phyloP scores from a whole-genome alignment of 176 grass and related monocot species.

The Chloris gayana region DNA sequence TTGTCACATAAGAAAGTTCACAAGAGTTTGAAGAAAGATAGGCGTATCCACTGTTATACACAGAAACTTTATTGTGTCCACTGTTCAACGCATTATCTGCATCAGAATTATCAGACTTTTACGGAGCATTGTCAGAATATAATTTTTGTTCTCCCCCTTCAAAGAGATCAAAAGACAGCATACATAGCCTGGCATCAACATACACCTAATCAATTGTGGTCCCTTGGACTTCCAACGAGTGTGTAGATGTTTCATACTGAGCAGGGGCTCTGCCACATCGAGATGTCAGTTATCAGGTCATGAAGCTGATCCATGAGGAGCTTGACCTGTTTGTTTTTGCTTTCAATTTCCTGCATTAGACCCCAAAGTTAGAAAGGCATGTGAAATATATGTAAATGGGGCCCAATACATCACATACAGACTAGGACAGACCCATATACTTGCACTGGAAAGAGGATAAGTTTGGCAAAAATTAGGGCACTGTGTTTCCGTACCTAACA shows the following conservation, averaged over 20 bases:
- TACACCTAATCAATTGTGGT: not conserved
- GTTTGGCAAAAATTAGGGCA: not conserved
- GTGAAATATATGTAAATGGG: not conserved
- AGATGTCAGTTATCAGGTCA: constrained; percentile 79
- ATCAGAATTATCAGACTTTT: not conserved
- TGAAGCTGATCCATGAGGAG: constrained; percentile 79
- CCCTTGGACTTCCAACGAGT: not conserved
- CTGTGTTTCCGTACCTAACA: not conserved
- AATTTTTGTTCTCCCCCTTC: not conserved
- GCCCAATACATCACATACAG: constrained; percentile 15
- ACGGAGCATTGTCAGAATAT: not conserved
- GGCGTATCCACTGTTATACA: not conserved
- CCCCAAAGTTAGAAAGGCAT: constrained; percentile 18
- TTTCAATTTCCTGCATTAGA: constrained; percentile 86
- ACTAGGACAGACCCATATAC: not conserved
- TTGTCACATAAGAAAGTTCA: not conserved
- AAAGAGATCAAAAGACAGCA: not conserved
- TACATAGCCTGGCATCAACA: not conserved
- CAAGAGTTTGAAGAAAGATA: not conserved
- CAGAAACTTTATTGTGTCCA: not conserved
- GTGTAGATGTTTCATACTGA: constrained; percentile 44
- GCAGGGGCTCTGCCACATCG: constrained; percentile 96
- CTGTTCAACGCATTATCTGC: not conserved
- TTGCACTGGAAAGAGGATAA: not conserved
- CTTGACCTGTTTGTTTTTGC: constrained; percentile 79